Evolutionary conservation across 495 filamentous ascomycete genomes (phyloP), one percentile per base, ranked within the genome.

Genomic region (Aspergillus indologenus): DNA sequence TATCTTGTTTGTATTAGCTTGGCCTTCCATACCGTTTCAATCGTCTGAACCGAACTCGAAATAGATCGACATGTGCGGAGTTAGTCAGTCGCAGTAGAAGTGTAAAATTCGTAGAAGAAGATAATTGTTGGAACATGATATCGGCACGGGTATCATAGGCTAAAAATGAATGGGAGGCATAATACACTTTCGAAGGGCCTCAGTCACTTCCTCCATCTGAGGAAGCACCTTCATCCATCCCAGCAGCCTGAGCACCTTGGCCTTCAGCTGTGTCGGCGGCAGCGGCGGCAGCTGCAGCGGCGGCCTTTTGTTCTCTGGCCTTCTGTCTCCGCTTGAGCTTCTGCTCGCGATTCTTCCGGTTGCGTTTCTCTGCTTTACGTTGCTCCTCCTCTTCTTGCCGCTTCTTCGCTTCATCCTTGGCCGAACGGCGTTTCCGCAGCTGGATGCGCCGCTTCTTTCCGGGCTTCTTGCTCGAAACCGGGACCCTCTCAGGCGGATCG

Each of bases 251-350:
- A 5, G 29, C 54, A 50, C 12, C 20, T n/a, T 40, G 31, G 7
- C 48, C 56, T 23, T 53, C 54, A 11, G 34, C 34, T 40, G 12
- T 18, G 44, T 57, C 70, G 17, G 57, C 64, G 7, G 59, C 69
- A 29, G 62, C 61, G 4, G 65, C 64, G 7, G 59, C 69, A 40
- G 62, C 61, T 4, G 65, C 71, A 22, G 69, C 62, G 0, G 74
- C 74, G 53, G 74, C 75, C 57, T 79, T 78, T 55, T 65, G 48
- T 40, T 77, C 77, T 14, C 77, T 70, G 8, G 75, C 74, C 53
- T 77, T 79, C 53, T 79, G 77, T 42, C 77, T 65, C 29, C 74
- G 72, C 63, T 76, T 79, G 34, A 78, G 54, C 62, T 79, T 78
- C 29, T 65, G 68, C 57, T 78, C 74, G 14, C 75, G 71, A 54